Percentiles rank a stretch among this genome's conserved stretches.
These are phyloP conservation scores for Lactarius pseudohatsudake DNA, from an alignment of 768 basidiomycete species.

Conservation along the genomic window DNA sequence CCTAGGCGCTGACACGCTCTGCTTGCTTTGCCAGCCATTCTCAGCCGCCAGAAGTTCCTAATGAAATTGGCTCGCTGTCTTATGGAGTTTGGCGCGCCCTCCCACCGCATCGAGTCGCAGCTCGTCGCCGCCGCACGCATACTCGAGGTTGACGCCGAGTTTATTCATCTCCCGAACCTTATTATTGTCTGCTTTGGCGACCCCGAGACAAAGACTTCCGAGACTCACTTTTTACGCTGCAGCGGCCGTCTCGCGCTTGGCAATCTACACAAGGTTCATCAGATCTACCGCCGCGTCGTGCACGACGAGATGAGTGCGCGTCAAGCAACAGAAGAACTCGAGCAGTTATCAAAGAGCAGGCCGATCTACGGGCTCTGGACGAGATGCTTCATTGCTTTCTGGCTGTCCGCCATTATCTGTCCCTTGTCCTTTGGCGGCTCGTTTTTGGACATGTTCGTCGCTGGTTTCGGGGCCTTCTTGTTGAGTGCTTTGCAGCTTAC, in stretches of 20 bases:
- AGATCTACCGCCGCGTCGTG: constrained; percentile 82
- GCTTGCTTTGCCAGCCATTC: constrained; percentile 55
- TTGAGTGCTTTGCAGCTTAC: constrained; percentile 70
- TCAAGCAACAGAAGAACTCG: constrained; percentile 63
- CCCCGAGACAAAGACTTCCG: constrained; percentile 82
- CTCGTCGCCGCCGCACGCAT: constrained; percentile 85
- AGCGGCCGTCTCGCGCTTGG: constrained; percentile 78
- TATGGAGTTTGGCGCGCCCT: constrained; percentile 91
- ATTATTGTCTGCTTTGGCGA: constrained; percentile 91
- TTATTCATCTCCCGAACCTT: constrained; percentile 79
- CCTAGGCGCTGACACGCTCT: constrained; percentile 5
- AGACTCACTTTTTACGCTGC: constrained; percentile 87
- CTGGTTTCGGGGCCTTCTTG: constrained; percentile 65
- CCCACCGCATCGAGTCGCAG: constrained; percentile 92
- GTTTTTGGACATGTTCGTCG: constrained; percentile 82
- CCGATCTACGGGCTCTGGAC: constrained; percentile 62
- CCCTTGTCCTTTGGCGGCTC: constrained; percentile 84
- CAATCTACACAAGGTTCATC: constrained; percentile 79
- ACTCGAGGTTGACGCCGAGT: constrained; percentile 88
- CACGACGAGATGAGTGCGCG: constrained; percentile 91
- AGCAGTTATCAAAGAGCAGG: constrained; percentile 58
- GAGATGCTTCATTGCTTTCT: constrained; percentile 68
- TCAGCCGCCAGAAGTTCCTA: constrained; percentile 81
- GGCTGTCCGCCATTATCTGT: constrained; percentile 74
- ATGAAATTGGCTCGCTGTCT: constrained; percentile 82